phyloP scores from a whole-genome alignment of 345 rosid genomes.

The Corymbia maculata region DNA sequence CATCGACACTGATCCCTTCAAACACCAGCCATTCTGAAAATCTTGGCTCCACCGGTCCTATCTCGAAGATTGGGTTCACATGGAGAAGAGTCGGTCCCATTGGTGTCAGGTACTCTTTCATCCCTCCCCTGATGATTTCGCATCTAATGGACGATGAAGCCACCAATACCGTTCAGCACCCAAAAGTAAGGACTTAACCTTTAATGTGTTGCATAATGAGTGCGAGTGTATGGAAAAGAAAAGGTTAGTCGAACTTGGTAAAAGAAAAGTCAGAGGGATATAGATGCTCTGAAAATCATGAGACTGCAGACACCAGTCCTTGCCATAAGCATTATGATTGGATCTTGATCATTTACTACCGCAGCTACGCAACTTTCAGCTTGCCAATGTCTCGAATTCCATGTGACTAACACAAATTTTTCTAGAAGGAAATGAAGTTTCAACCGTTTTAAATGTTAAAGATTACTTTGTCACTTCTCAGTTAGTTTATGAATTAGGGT shows the following conservation, averaged over 20 bases:
- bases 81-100: conserved; percentile 91
- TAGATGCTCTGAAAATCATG: not conserved
- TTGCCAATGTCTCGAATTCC: not conserved
- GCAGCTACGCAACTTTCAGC: not conserved
- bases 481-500: not conserved
- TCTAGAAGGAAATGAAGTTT: not conserved
- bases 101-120: conserved; percentile 93
- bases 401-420: not conserved
- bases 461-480: not conserved
- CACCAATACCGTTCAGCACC: not conserved
- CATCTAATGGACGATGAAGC: conserved; percentile 32
- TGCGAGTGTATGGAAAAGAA: not conserved
- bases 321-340: not conserved
- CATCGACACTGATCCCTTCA: conserved; percentile 94
- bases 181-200: not conserved
- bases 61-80: conserved; percentile 89
- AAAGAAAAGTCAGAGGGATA: not conserved
- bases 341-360: not conserved
- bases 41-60: conserved; percentile 89
- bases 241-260: not conserved
- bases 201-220: not conserved
- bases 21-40: conserved; percentile 94
- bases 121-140: conserved; percentile 73
- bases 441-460: not conserved
- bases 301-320: not conserved